Evolutionary conservation across 495 filamentous ascomycete species (phyloP).

Genomic region (Aspergillus cavernicola): DNA sequence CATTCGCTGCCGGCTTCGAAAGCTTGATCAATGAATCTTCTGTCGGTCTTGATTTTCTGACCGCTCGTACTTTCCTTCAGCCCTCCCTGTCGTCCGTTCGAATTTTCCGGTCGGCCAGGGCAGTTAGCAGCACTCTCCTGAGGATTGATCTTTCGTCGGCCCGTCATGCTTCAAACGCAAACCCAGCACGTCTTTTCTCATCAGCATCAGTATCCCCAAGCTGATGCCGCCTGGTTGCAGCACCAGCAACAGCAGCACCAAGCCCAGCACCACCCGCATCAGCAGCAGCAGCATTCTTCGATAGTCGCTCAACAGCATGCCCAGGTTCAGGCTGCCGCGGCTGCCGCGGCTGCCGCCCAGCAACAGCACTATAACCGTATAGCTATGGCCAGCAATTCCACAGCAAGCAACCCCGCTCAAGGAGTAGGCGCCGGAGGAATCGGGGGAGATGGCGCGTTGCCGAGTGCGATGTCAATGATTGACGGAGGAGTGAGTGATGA

Average conservation of each 20-base stretch:
- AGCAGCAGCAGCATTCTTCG: conserved; percentile 45
- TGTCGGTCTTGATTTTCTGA: conserved; percentile 26
- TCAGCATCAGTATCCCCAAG: conserved; percentile 77
- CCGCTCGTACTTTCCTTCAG: conserved; percentile 10
- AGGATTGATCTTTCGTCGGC: conserved; percentile 31
- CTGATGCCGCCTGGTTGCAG: conserved; percentile 76
- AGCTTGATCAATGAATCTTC: conserved; percentile 19
- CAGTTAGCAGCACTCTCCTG: conserved; percentile 26
- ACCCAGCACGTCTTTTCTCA: conserved; percentile 65
- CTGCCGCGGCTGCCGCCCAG: conserved; percentile 62
- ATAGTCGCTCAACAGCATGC: conserved; percentile 53
- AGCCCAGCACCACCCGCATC: conserved; percentile 56
- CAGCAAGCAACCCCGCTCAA: conserved; percentile 34
- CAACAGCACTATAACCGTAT: conserved; percentile 81
- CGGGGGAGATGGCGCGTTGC: conserved; percentile 49
- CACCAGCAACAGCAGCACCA: conserved; percentile 58
- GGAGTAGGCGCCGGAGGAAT: conserved; percentile 42
- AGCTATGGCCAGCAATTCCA: conserved; percentile 55
- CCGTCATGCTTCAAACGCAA: conserved; percentile 51
- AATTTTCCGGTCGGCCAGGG: conserved; percentile 20
- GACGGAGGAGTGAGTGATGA: conserved; percentile 75
- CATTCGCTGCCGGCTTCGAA: background rate
- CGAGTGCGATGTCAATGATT: conserved; percentile 44
- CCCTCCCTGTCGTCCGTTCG: conserved; percentile 10
- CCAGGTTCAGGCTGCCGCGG: conserved; percentile 58